These are phyloP conservation scores for Kingdonia uniflora DNA, from an alignment of 164 flowering plant species.

Conservation along the genomic window DNA sequence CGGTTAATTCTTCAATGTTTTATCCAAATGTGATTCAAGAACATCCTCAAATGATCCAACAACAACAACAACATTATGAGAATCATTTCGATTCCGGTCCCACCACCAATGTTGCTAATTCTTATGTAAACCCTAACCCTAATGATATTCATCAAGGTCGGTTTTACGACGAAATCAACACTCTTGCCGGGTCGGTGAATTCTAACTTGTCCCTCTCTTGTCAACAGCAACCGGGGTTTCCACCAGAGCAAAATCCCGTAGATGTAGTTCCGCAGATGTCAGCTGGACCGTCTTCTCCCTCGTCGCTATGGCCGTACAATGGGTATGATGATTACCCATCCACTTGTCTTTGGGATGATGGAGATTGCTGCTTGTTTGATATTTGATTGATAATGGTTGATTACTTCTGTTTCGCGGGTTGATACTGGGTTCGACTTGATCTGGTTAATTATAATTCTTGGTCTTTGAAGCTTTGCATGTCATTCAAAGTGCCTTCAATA, in stretches of 20 bases:
- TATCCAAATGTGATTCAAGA: conserved; percentile 11
- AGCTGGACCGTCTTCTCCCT: conserved; percentile 24
- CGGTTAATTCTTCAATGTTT: conserved; percentile 7
- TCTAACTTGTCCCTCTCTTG: conserved; percentile 30
- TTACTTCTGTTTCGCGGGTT: too few species aligned
- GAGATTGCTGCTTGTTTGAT: too few species aligned
- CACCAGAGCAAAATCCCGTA: conserved; percentile 6
- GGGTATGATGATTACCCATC: conserved; percentile 37
- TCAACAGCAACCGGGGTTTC: conserved; percentile 4
- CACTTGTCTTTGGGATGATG: conserved; percentile 50
- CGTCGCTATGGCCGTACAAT: conserved; percentile 35
- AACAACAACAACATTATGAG: conserved; percentile 5
- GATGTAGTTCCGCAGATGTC: not conserved
- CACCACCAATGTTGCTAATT: not conserved
- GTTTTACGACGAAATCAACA: conserved; percentile 28
- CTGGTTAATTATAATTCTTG: too few species aligned
- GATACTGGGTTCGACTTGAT: too few species aligned
- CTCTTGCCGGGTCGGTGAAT: conserved; percentile 32
- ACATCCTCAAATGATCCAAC: conserved; percentile 10
- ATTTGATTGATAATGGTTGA: too few species aligned
- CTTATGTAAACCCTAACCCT: conserved; percentile 8
- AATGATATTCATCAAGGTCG: not conserved
- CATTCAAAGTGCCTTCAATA: too few species aligned
- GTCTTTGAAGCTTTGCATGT: too few species aligned
- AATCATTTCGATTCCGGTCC: not conserved